Base-by-base conservation (phyloP, 169 alveolate genomes). In the Cryptosporidium muris region DNA sequence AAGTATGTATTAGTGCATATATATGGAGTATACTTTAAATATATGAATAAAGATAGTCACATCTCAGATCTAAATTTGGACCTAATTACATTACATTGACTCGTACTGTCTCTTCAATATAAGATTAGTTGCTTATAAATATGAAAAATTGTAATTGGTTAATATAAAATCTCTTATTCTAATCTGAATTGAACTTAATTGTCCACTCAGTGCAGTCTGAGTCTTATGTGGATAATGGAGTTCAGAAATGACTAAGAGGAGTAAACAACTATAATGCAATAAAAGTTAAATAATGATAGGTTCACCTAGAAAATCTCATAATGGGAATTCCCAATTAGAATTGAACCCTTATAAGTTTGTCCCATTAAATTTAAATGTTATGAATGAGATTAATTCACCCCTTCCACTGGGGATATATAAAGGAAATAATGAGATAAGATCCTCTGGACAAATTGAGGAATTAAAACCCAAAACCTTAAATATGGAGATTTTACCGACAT, bases 321-420 rank as follows among this genome's bases (percentile, higher is more conserved):
- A 25, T 25, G 25, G 25, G 25, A 25, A 25, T 25, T 25, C 25
- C 25, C 25, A 25, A 25, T 64, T 63, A 5, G 74, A 68, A 4
- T 58, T 12, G 34, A 63, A 74, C 42, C 37, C 60, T 36, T 54
- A 74, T 49, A 74, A 53, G 48, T 74, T 74, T 48, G 74, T 74
- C 2, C 85, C 62, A 36, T 51, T 74, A 14, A 60, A 74, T 58
- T 48, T 68, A 6, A 53, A 42, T 8, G 42, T 58, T 4, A 68
- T 68, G 34, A 74, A 74, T 25, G 51, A 58, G 25, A 60, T 74
- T 40, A 74, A 74, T 8, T 51, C 51, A 45, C 16, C 68, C 12
- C 37, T 74, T 3, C 85, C 85, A 6, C 40, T 74, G 53, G 85
- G 85, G 51, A 51, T 74, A 9, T 74, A 74, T 58, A 68, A 68